phyloP scores from a whole-genome alignment of 148 eudicot genomes.

The Camellia japonica region DNA sequence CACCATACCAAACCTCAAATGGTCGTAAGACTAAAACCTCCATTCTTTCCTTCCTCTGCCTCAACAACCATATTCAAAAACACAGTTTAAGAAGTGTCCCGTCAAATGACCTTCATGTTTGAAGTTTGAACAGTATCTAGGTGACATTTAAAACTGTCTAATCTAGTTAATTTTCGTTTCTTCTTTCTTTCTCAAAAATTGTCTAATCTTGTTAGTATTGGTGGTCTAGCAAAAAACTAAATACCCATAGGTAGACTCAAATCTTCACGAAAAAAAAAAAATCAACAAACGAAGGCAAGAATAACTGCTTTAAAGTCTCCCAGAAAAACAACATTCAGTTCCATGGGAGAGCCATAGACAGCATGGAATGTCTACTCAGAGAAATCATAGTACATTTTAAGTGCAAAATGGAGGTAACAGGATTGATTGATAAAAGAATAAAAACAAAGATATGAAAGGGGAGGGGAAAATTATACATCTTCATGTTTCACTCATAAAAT shows the following conservation, averaged over 20 bases:
- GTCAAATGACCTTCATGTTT: neutral
- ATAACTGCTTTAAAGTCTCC: conserved; percentile 3
- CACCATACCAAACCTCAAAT: neutral
- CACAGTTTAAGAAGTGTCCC: neutral
- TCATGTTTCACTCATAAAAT: neutral
- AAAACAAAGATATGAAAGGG: neutral
- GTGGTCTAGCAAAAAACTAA: neutral
- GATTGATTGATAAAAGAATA: neutral
- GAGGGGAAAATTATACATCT: conserved; percentile 11
- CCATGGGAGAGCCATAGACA: conserved; percentile 1
- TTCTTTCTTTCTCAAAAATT: neutral
- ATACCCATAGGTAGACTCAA: neutral
- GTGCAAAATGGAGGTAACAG: conserved; percentile 4
- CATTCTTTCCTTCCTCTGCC: neutral
- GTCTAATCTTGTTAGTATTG: neutral
- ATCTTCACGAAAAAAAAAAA: conserved; percentile 9
- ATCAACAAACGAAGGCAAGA: neutral
- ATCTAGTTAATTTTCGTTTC: conserved; percentile 7
- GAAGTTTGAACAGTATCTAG: conserved; percentile 5
- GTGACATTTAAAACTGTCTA: neutral
- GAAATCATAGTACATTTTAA: conserved; percentile 6
- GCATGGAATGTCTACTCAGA: neutral
- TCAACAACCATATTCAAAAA: neutral
- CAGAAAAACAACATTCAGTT: neutral
- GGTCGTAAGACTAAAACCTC: neutral